Evolutionary conservation across 2,329 filamentous ascomycete genomes (phyloP), one percentile per base, ranked within the genome.

Genomic region (Seiridium unicorne): DNA sequence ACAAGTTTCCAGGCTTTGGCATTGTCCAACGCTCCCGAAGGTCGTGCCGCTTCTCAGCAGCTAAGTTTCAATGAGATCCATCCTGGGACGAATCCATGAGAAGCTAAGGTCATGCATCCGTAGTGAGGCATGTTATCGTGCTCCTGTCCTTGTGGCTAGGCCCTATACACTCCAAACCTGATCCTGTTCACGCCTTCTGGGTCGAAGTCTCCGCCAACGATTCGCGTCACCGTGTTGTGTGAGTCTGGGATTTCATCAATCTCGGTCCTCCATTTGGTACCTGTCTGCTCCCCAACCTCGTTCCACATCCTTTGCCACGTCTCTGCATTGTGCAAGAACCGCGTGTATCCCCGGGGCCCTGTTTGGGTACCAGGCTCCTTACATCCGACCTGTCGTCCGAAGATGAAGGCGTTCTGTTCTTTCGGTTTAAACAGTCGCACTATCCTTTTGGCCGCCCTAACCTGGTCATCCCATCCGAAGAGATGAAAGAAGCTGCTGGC

Each of bases 241-340:
- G 44, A 40, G 13, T 46, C 55, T 31, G 55, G 55, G 32, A 58
- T 51, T 11, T 49, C 34, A n/a, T 80, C 75, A 55, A 81, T 64
- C 53, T 79, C 73, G 1, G 82, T 79, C 55, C 73, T 71, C 83
- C 83, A 85, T 46, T 65, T 68, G 1, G 82, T 84, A 32, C 73
- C 75, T 0, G 83, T 85, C 57, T 79, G 67, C 38, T 61, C 62
- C 7, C 81, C 81, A 34, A 85, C 77, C 61, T 84, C 79, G 57
- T 83, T 74, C 84, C 84, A 87, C 32, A 87, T 71, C 42, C 66
- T 66, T 64, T 81, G 79, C 70, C 85, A 86, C 59, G 77, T 83
- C 6, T 71, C 67, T 40, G 76, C 73, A 62, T 82, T 76, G 66
- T 85, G 83, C 1, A 83, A 69, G 63, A 79, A 84, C 6, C 74